Conservation (phyloP, 1,284 basidiomycete species). For the Pseudozyma sp. region DNA sequence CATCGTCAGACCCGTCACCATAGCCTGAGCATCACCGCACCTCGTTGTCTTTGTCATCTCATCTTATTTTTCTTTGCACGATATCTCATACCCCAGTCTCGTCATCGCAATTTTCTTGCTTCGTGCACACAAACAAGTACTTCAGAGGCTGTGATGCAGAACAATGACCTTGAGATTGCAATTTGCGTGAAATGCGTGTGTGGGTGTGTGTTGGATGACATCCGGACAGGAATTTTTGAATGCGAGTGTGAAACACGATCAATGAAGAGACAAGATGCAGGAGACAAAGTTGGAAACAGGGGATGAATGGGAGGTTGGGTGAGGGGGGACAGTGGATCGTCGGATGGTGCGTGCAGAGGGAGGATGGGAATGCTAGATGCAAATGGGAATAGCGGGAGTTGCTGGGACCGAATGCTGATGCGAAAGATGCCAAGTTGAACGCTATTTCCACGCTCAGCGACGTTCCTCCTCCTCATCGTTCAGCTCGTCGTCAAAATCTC, state of each 20-base stretch:
- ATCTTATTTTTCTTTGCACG: background rate
- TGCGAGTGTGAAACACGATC: background rate
- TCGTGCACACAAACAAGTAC: too few relatives aligned
- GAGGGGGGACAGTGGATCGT: background rate
- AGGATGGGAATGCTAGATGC: background rate
- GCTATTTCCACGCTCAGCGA: background rate
- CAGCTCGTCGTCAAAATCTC: conserved; percentile 1
- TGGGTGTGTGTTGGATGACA: too few relatives aligned
- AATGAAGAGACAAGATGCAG: background rate
- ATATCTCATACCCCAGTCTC: conserved; percentile 2
- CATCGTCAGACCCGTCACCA: conserved; percentile 26
- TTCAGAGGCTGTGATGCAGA: too few relatives aligned
- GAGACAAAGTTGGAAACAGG: too few relatives aligned
- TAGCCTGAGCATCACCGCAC: conserved; percentile 14
- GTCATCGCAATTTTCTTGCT: background rate
- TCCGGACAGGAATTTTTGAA: too few relatives aligned
- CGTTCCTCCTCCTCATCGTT: background rate
- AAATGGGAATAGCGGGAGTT: too few relatives aligned
- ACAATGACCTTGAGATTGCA: too few relatives aligned
- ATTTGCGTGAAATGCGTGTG: too few relatives aligned
- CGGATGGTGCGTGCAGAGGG: background rate
- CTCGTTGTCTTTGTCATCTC: too few relatives aligned
- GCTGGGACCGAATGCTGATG: too few relatives aligned
- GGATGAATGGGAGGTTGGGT: background rate
- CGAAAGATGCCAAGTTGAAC: too few relatives aligned